Evolutionary conservation across 2,329 filamentous ascomycete species (phyloP).

Genomic region (Venturia oleaginea): DNA sequence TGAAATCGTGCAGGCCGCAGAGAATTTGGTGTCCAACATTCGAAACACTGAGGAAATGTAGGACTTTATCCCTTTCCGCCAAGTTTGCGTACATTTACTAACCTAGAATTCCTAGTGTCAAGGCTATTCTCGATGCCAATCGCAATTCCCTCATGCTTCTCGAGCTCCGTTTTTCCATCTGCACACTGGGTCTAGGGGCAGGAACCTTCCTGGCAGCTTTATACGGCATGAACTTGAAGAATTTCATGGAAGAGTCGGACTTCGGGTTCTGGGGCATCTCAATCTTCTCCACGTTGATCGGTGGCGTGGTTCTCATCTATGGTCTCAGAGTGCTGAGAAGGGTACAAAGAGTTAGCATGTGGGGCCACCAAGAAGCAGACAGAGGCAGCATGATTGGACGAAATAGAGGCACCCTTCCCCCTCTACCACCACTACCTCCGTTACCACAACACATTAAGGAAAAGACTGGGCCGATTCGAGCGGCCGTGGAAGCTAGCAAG

Average conservation of each 20-base stretch:
- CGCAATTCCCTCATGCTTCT: constrained; percentile 96
- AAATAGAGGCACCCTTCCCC: not conserved
- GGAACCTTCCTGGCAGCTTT: constrained; percentile 94
- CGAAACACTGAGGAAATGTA: constrained; percentile 97
- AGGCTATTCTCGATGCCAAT: constrained; percentile 94
- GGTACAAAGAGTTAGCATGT: constrained; percentile 86
- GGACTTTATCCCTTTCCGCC: constrained; percentile 29
- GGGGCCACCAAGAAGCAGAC: constrained; percentile 33
- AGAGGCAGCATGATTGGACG: not conserved
- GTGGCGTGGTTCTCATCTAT: constrained; percentile 70
- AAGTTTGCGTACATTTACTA: constrained; percentile 13
- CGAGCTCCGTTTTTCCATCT: constrained; percentile 92
- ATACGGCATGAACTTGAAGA: constrained; percentile 99
- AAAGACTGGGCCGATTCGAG: not conserved
- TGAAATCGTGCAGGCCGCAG: constrained; percentile 92
- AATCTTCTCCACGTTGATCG: constrained; percentile 59
- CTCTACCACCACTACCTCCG: not conserved
- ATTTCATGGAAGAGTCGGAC: constrained; percentile 92
- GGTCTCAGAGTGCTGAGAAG: constrained; percentile 75
- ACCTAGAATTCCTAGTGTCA: constrained; percentile 54
- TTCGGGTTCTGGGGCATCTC: constrained; percentile 76
- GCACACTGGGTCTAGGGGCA: constrained; percentile 86
- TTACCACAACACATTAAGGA: not conserved
- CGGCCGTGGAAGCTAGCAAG: not conserved
- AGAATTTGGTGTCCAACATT: constrained; percentile 88